Conservation (phyloP, 805 yeast species). For the Jamesozyma lodderae region DNA sequence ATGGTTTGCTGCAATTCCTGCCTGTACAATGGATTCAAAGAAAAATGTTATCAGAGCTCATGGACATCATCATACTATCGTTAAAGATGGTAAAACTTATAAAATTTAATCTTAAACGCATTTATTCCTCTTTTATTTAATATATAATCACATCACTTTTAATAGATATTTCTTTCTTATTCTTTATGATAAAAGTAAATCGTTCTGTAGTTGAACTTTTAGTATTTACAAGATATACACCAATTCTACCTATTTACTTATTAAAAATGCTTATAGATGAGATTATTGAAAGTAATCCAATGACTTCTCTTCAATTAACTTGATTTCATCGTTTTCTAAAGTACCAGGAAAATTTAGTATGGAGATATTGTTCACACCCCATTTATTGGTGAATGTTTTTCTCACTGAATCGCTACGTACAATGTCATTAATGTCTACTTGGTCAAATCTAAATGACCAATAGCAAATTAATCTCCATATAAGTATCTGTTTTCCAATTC, state of each 20-base stretch:
- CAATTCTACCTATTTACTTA: too few relatives aligned
- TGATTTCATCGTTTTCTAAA: slow-evolving; percentile 1
- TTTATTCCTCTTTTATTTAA: too few relatives aligned
- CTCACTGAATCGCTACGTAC: background rate
- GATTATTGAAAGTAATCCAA: slow-evolving; percentile 1
- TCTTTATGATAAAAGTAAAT: too few relatives aligned
- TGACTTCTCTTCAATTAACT: too few relatives aligned
- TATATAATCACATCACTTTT: too few relatives aligned
- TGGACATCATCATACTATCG: slow-evolving; percentile 44
- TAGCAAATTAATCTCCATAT: slow-evolving; percentile 33
- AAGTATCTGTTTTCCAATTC: slow-evolving; percentile 32
- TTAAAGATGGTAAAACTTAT: slow-evolving; percentile 39
- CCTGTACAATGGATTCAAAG: slow-evolving; percentile 46
- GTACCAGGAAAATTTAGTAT: slow-evolving; percentile 22
- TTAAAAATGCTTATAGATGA: too few relatives aligned
- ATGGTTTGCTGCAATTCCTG: slow-evolving; percentile 56
- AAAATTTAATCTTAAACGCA: slow-evolving; percentile 28
- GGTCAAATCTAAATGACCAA: slow-evolving; percentile 35
- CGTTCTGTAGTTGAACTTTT: too few relatives aligned
- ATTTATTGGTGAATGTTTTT: slow-evolving; percentile 31
- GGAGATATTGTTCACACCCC: slow-evolving; percentile 27
- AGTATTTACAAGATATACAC: too few relatives aligned
- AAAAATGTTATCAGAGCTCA: slow-evolving; percentile 36
- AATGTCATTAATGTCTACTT: slow-evolving; percentile 11
- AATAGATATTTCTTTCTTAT: too few relatives aligned